Conservation (phyloP, 768 basidiomycete genomes). For the Rhizopogon rudus region DNA sequence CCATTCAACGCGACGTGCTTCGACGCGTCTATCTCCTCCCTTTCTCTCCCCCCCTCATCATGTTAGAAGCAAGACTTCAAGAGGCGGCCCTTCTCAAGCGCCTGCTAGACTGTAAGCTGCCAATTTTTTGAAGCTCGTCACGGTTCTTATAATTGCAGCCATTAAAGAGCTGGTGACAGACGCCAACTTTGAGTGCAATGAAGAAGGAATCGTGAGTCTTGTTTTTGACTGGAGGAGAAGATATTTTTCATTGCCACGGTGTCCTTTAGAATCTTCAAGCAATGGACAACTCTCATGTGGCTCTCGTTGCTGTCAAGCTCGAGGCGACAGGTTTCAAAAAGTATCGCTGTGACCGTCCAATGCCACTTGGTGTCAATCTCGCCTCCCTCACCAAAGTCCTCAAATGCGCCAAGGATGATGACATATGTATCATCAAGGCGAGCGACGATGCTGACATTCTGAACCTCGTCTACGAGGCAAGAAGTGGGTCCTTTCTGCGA, state of each 20-base stretch:
- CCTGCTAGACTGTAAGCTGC: slow-evolving; percentile 79
- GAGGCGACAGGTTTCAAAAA: slow-evolving; percentile 73
- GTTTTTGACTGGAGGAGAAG: neutral
- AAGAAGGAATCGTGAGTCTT: slow-evolving; percentile 78
- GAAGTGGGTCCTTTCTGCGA: slow-evolving; percentile 48
- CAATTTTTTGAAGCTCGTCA: slow-evolving; percentile 2
- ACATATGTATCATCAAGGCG: slow-evolving; percentile 86
- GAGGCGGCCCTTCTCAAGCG: slow-evolving; percentile 90
- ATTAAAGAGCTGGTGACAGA: slow-evolving; percentile 98
- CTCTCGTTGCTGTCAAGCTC: slow-evolving; percentile 87
- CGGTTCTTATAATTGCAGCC: slow-evolving; percentile 42
- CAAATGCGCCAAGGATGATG: slow-evolving; percentile 96
- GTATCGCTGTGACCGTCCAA: slow-evolving; percentile 93
- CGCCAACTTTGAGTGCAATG: slow-evolving; percentile 96
- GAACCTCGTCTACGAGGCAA: slow-evolving; percentile 85
- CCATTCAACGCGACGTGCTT: slow-evolving; percentile 21
- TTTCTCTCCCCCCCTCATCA: slow-evolving; percentile 25
- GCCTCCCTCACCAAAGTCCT: slow-evolving; percentile 89
- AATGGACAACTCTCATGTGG: slow-evolving; percentile 99
- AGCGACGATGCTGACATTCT: slow-evolving; percentile 87
- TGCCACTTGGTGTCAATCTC: slow-evolving; percentile 87
- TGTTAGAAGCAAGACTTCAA: slow-evolving; percentile 89
- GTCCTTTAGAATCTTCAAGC: slow-evolving; percentile 76
- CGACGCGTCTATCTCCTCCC: slow-evolving; percentile 21
- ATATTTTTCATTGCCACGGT: neutral